Percentiles rank a stretch among this genome's conserved stretches.
Conservation (phyloP, 495 filamentous ascomycete genomes). For the Penicillium steckii region DNA sequence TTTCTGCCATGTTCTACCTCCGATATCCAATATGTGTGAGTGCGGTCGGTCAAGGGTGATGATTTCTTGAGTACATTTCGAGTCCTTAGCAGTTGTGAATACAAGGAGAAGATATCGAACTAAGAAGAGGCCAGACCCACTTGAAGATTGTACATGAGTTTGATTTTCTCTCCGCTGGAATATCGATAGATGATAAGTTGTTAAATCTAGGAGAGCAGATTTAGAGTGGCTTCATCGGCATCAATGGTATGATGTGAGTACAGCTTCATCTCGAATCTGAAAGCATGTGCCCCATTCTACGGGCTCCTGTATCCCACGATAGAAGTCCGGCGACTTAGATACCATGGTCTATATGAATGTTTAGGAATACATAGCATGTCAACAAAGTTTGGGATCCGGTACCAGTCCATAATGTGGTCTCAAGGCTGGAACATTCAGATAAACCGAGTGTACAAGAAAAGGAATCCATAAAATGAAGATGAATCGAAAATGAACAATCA, state of each 20-base stretch:
- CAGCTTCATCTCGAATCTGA: background rate
- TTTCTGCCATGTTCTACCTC: background rate
- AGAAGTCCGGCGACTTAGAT: background rate
- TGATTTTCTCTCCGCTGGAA: background rate
- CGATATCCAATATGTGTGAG: background rate
- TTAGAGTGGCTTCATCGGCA: background rate
- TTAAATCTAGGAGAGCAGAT: background rate
- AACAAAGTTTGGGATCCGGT: background rate
- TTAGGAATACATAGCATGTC: no score
- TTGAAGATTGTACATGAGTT: background rate
- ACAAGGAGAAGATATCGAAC: background rate
- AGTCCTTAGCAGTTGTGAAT: background rate
- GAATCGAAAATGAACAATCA: no score
- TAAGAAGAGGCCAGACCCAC: background rate
- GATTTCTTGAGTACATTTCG: background rate
- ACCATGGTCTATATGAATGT: background rate
- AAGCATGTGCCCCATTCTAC: background rate
- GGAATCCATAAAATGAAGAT: no score
- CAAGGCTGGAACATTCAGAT: background rate
- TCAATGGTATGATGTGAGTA: background rate
- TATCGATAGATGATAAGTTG: background rate
- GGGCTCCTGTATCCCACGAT: background rate
- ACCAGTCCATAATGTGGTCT: background rate
- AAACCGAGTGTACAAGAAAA: no score
- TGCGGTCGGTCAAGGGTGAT: background rate